These are phyloP conservation scores for Alternaria viburni DNA, from an alignment of 2,329 filamentous ascomycete species.

Conservation along the genomic window DNA sequence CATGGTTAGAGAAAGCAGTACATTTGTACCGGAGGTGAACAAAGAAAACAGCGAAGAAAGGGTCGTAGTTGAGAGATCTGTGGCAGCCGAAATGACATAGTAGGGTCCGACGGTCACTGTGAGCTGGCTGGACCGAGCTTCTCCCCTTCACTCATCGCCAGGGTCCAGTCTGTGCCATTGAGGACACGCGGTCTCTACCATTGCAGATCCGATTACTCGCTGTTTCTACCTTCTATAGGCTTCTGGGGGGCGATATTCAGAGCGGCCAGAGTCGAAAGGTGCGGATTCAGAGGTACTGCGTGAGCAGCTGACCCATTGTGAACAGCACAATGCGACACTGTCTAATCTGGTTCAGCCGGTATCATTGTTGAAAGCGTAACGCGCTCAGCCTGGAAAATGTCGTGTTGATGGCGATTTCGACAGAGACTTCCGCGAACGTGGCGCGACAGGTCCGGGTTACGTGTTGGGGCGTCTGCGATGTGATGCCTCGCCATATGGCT, in stretches of 20 bases:
- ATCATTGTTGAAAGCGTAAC: background rate
- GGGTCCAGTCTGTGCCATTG: background rate
- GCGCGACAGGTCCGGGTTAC: background rate
- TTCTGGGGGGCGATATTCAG: background rate
- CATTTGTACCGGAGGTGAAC: background rate
- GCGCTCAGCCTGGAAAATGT: background rate
- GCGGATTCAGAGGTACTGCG: background rate
- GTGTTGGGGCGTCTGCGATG: background rate
- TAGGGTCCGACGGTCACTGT: background rate
- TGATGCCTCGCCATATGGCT: background rate
- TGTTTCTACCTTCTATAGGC: background rate
- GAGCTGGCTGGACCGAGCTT: slow-evolving; percentile 4
- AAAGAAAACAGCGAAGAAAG: background rate
- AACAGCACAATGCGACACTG: background rate
- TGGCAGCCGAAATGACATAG: background rate
- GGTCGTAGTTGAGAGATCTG: background rate
- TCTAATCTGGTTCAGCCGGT: background rate
- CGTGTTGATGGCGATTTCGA: background rate
- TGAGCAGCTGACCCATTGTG: background rate
- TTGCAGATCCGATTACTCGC: background rate
- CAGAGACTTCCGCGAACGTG: background rate
- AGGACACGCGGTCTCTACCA: background rate
- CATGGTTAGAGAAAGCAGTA: background rate
- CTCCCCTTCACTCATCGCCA: background rate
- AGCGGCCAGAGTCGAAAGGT: background rate